Evolutionary conservation across 441 rosid species (phyloP).

Genomic region (Omphalea diandra): DNA sequence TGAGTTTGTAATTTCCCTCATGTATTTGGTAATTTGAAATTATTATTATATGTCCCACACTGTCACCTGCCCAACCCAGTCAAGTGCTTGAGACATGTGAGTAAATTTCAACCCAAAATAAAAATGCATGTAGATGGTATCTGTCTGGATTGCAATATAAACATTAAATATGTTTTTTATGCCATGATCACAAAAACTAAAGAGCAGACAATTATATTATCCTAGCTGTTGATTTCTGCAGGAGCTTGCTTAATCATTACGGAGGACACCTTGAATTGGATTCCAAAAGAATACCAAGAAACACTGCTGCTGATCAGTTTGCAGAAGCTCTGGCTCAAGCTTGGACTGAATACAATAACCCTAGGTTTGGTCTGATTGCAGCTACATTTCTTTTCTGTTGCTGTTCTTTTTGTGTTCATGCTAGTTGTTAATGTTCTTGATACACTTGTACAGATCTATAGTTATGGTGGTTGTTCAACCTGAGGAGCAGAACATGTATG

Average conservation of each 20-base stretch:
- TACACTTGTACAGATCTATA: slow-evolving; percentile 56
- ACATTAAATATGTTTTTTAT: not conserved
- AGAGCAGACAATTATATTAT: slow-evolving; percentile 6
- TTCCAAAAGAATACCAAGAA: slow-evolving; percentile 62
- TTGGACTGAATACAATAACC: slow-evolving; percentile 80
- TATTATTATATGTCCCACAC: not conserved
- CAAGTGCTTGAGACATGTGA: no score
- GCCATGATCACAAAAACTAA: not conserved
- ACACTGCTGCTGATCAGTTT: slow-evolving; percentile 48
- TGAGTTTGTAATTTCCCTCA: slow-evolving; percentile 6
- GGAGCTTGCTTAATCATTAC: slow-evolving; percentile 67
- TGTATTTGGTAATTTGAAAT: not conserved
- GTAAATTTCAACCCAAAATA: not conserved
- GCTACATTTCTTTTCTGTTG: slow-evolving; percentile 1
- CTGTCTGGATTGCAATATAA: no score
- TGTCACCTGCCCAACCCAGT: no score
- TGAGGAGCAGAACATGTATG: slow-evolving; percentile 94
- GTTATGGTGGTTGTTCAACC: slow-evolving; percentile 74
- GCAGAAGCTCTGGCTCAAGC: slow-evolving; percentile 86
- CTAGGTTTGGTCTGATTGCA: slow-evolving; percentile 49
- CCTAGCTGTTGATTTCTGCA: slow-evolving; percentile 34
- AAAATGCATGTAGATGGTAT: not conserved
- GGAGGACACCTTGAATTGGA: slow-evolving; percentile 70
- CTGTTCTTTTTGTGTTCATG: slow-evolving; percentile 7
- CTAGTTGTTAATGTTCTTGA: slow-evolving; percentile 15